Conservation (phyloP, 1,139 yeast species). For the Suhomyces bokatorum region DNA sequence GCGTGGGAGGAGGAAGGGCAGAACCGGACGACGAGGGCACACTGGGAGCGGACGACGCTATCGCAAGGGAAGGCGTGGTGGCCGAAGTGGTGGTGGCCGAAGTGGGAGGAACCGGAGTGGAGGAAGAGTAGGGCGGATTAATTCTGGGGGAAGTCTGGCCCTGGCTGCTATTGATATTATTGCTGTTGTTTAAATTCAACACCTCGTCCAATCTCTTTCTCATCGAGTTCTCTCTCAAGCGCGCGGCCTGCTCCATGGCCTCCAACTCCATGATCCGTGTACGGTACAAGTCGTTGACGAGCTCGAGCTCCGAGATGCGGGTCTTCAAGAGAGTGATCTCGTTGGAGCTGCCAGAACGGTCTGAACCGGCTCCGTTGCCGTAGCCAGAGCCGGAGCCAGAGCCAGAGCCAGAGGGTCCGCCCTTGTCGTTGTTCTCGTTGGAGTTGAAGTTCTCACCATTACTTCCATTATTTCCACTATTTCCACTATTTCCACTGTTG, state of each 20-base stretch:
- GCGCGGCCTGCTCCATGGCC: constrained; percentile 61
- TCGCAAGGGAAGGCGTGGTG: constrained; percentile 1
- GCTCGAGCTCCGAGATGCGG: constrained; percentile 82
- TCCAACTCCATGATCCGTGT: constrained; percentile 83
- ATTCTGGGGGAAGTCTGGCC: neutral
- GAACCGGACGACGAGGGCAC: constrained; percentile 5
- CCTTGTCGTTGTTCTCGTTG: constrained; percentile 12
- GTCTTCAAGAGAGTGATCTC: constrained; percentile 63
- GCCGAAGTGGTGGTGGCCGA: neutral
- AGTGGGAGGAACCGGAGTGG: constrained; percentile 5
- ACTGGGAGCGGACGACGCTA: constrained; percentile 1
- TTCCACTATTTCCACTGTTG: neutral
- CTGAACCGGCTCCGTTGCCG: constrained; percentile 16
- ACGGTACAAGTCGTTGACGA: constrained; percentile 83
- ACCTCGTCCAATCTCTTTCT: constrained; percentile 52
- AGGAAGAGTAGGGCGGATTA: neutral
- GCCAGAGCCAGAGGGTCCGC: constrained; percentile 15
- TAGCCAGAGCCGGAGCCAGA: constrained; percentile 17
- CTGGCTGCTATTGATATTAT: constrained; percentile 6
- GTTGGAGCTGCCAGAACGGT: constrained; percentile 21
- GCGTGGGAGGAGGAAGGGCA: neutral
- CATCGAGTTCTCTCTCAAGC: constrained; percentile 52
- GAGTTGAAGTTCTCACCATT: neutral
- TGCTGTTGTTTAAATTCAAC: constrained; percentile 14
- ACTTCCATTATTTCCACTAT: too few relatives aligned